Evolutionary conservation across 805 yeast genomes (phyloP).

Genomic region (Hemisphaericaspora nanyangensis): DNA sequence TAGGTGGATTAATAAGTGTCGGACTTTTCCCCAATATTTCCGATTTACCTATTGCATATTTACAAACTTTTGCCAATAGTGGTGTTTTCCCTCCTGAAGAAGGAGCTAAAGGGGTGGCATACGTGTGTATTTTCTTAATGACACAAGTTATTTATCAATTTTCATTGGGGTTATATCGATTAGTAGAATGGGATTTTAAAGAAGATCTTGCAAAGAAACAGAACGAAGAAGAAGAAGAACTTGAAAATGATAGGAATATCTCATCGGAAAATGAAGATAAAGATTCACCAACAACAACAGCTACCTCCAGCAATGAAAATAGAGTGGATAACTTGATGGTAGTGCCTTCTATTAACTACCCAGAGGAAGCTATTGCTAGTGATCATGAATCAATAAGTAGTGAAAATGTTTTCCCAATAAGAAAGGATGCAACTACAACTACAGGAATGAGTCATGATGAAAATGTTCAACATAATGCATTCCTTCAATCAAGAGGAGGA

Average conservation of each 20-base stretch:
- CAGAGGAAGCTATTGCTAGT: not conserved
- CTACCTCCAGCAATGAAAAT: not conserved
- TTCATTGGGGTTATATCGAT: slow-evolving; percentile 69
- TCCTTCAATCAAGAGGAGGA: not conserved
- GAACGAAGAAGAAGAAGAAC: slow-evolving; percentile 12
- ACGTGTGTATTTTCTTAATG: slow-evolving; percentile 72
- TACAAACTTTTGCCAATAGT: slow-evolving; percentile 67
- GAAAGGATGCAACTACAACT: not conserved
- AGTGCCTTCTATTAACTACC: not conserved
- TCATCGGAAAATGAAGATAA: slow-evolving; percentile 1
- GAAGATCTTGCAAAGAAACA: slow-evolving; percentile 20
- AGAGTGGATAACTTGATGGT: not conserved
- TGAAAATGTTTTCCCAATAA: not conserved
- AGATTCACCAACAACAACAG: not conserved
- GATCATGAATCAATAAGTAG: not conserved
- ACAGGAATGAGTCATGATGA: not conserved
- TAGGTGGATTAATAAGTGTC: slow-evolving; percentile 69
- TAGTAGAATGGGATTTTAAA: slow-evolving; percentile 69
- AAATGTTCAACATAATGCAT: not conserved
- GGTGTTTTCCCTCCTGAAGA: slow-evolving; percentile 53
- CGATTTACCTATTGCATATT: slow-evolving; percentile 82
- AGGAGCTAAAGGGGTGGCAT: slow-evolving; percentile 77
- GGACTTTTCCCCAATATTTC: slow-evolving; percentile 77
- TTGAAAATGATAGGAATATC: not conserved
- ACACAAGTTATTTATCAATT: slow-evolving; percentile 66